These are phyloP conservation scores for Lecanicillium sp. DNA, from an alignment of 2,329 filamentous ascomycete genomes.

Conservation along the genomic window DNA sequence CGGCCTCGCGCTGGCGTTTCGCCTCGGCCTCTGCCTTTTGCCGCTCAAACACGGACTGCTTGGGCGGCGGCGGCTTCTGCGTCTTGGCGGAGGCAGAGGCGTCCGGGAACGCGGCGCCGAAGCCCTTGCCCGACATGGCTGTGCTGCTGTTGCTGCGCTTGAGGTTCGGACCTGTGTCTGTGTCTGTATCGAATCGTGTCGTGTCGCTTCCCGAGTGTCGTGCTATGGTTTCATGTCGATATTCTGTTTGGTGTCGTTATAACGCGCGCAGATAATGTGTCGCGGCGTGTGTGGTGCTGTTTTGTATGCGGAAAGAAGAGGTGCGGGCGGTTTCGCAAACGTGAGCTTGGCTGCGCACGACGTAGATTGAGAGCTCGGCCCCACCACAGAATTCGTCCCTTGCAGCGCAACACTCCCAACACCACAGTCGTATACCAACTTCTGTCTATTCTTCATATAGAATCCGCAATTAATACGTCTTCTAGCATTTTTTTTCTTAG, in stretches of 20 bases:
- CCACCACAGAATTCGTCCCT: too few species aligned
- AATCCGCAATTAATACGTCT: too few species aligned
- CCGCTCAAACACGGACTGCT: slow-evolving; percentile 82
- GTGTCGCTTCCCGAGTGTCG: too few species aligned
- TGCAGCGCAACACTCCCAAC: too few species aligned
- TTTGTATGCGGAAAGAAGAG: too few species aligned
- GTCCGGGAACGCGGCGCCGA: slow-evolving; percentile 54
- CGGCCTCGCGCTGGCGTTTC: slow-evolving; percentile 76
- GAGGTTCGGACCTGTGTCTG: not conserved
- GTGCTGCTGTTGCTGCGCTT: not conserved
- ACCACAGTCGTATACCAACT: too few species aligned
- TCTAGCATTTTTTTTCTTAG: too few species aligned
- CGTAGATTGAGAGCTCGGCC: slow-evolving; percentile 1
- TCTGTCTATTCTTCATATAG: too few species aligned
- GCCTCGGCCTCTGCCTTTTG: slow-evolving; percentile 86
- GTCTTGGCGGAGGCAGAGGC: slow-evolving; percentile 70
- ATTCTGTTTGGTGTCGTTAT: not conserved
- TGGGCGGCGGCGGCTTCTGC: slow-evolving; percentile 66
- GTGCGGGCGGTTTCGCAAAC: too few species aligned
- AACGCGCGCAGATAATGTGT: not conserved
- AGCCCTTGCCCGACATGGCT: slow-evolving; percentile 43
- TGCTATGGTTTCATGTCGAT: too few species aligned
- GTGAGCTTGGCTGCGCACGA: not conserved
- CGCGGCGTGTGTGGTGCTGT: too few species aligned
- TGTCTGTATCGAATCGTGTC: not conserved